Evolutionary conservation across 169 alveolate genomes (phyloP), one percentile per base, ranked within the genome.

Genomic region (Plasmodium inui): DNA sequence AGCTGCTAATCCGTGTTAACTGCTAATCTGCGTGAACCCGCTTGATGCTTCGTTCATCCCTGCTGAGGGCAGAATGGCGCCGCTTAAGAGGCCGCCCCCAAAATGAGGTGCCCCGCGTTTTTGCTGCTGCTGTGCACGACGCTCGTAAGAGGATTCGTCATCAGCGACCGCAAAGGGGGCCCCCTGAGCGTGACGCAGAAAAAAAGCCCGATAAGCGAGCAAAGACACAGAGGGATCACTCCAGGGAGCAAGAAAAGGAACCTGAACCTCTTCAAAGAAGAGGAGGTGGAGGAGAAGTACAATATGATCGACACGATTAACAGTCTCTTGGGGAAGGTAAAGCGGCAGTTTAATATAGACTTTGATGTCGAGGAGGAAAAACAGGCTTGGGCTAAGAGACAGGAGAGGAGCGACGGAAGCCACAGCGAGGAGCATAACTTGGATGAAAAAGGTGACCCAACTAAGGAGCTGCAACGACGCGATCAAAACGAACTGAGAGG

Each of bases 251-350:
- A 79, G 28, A 88, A 79, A 53, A 17, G 61, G 44, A 22, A 5
- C 17, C 61, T 88, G 53, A 26, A 88, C 19, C 61, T 88, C 2
- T 88, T 88, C 44, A 88, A 88, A 67, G 94, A 88, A 39, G 94
- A 88, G 72, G 94, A 88, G 82, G 94, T 88, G 19, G 94, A 88
- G 22, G 94, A 88, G 71, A 88, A 88, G 82, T 88, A 88, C 50
- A 88, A 88, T 34, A 79, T 79, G 26, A 88, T 88, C 46, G 83
- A 78, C 34, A 88, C 94, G 46, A 88, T 88, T 71, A 88, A 88
- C 53, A 88, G 94, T 46, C 72, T 88, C 84, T 78, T 88, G 53
- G 94, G 94, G 9, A 88, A 88, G 72, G 89, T 88, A 0, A 88
- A 44, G 71, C 80, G 94, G 50, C 90, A 88, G 41, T 88, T 88